phyloP scores from a whole-genome alignment of 495 filamentous ascomycete genomes.

The Aspergillus sclerotiicarbonarius region DNA sequence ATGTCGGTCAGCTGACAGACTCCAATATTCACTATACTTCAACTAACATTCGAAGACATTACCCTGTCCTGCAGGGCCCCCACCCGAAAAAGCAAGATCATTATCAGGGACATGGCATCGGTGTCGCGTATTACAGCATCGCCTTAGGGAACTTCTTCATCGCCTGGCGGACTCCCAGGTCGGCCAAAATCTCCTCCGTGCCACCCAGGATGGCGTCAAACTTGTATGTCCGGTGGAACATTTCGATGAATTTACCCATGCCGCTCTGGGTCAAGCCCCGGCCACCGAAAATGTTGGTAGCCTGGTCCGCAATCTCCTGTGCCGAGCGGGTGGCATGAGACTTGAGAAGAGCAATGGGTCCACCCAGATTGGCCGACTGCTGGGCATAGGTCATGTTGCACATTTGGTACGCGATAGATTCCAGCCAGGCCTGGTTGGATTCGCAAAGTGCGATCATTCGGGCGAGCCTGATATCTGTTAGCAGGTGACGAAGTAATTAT shows the following conservation, averaged over 20 bases:
- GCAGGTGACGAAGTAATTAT: background rate
- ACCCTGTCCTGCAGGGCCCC: background rate
- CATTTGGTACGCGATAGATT: constrained; percentile 85
- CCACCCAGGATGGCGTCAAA: constrained; percentile 87
- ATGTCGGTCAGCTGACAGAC: too few relatives aligned
- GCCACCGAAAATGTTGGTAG: constrained; percentile 85
- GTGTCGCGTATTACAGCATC: constrained; percentile 56
- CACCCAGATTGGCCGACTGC: constrained; percentile 72
- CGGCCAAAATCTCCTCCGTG: constrained; percentile 79
- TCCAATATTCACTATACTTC: background rate
- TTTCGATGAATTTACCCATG: constrained; percentile 79
- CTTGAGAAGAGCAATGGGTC: constrained; percentile 82
- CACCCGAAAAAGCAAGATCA: background rate
- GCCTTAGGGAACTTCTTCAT: constrained; percentile 81
- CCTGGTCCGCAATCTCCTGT: constrained; percentile 78
- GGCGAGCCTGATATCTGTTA: constrained; percentile 51
- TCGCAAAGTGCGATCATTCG: constrained; percentile 85
- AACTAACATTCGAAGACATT: background rate
- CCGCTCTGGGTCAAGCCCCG: constrained; percentile 76
- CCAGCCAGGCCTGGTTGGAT: constrained; percentile 81
- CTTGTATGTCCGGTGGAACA: constrained; percentile 82
- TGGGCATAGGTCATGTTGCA: constrained; percentile 77
- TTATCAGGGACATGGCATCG: background rate
- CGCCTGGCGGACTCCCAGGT: constrained; percentile 79
- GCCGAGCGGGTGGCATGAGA: constrained; percentile 71